These are phyloP conservation scores for Albatrellus sp. DNA, from an alignment of 1,284 basidiomycete genomes.

Conservation along the genomic window DNA sequence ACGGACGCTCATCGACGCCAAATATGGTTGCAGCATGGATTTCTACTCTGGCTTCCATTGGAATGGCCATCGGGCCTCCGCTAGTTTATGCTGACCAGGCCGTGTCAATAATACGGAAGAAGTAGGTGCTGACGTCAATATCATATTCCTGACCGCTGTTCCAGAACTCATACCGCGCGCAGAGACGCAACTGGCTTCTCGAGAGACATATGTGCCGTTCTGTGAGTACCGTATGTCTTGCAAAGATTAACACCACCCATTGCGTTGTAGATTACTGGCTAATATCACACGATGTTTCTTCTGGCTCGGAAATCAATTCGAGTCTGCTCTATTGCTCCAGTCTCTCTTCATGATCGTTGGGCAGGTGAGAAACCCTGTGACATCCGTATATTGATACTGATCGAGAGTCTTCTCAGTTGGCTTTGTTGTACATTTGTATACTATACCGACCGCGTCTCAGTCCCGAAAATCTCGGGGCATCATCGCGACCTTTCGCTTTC, in stretches of 20 bases:
- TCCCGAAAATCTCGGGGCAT: conserved; percentile 44
- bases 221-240: conserved; percentile 29
- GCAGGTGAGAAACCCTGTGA: conserved; percentile 37
- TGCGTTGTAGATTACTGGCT: conserved; percentile 45
- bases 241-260: conserved; percentile 5
- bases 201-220: conserved; percentile 67
- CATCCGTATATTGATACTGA: conserved; percentile 6
- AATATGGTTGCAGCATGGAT: conserved; percentile 33
- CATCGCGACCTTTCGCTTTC: conserved; percentile 62
- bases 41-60: conserved; percentile 43
- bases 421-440: conserved; percentile 69
- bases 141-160: too few species aligned
- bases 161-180: neutral
- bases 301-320: conserved; percentile 76
- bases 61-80: conserved; percentile 66
- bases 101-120: conserved; percentile 58
- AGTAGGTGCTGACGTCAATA: conserved; percentile 23
- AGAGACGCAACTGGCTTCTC: conserved; percentile 82
- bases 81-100: conserved; percentile 76
- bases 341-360: conserved; percentile 73
- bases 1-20: neutral
- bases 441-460: conserved; percentile 47
- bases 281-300: conserved; percentile 82
- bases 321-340: conserved; percentile 63
- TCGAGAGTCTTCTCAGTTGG: conserved; percentile 38